phyloP scores from a whole-genome alignment of 768 basidiomycete species.

The Suillus lakei region DNA sequence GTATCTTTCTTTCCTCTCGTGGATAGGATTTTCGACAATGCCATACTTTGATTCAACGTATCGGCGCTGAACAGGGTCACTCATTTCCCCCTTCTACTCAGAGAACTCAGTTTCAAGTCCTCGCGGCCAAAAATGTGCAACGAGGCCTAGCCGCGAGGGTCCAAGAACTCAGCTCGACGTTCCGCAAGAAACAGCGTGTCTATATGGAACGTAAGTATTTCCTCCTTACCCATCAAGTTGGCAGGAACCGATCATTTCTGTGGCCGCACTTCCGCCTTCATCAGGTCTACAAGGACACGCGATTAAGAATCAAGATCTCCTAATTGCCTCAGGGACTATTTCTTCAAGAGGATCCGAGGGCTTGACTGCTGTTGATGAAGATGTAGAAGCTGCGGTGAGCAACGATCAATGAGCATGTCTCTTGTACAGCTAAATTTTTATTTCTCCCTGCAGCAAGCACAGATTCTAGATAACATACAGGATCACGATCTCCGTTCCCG shows the following conservation, averaged over 20 bases:
- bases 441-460: conserved; percentile 33
- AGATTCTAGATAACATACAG: conserved; percentile 42
- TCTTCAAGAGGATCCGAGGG: conserved; percentile 83
- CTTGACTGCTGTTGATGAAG: conserved; percentile 86
- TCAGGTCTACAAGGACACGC: conserved; percentile 96
- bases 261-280: conserved; percentile 15
- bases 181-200: conserved; percentile 97
- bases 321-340: conserved; percentile 88
- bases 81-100: conserved; percentile 63
- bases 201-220: conserved; percentile 92
- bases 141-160: conserved; percentile 94
- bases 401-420: conserved; percentile 18
- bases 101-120: conserved; percentile 52
- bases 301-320: conserved; percentile 94
- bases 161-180: conserved; percentile 88
- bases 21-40: conserved; percentile 45
- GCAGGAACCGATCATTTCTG: conserved; percentile 19
- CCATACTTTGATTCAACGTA: conserved; percentile 65
- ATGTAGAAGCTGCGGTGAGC: conserved; percentile 84
- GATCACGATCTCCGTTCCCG: conserved; percentile 49
- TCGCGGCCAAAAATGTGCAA: conserved; percentile 92
- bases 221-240: conserved; percentile 10
- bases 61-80: conserved; percentile 62
- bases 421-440: conserved; percentile 13
- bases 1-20: conserved; percentile 15